Percentiles rank a stretch among this genome's conserved stretches.
These are phyloP conservation scores for Lagenaria siceraria DNA, from an alignment of 306 rosid genomes.

Conservation along the genomic window DNA sequence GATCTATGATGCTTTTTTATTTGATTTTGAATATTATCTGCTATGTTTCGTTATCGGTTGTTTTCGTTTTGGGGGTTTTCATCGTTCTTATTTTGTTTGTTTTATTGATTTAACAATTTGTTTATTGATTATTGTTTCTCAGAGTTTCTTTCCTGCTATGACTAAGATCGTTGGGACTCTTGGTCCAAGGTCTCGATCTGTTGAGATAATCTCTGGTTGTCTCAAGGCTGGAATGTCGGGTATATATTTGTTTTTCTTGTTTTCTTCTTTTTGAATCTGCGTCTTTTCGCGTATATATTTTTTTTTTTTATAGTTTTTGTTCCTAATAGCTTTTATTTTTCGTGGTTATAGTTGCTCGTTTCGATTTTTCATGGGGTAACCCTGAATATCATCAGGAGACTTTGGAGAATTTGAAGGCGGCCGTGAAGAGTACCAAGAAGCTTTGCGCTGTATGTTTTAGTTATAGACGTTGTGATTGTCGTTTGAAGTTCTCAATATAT, in stretches of 20 bases:
- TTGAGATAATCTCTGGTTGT: slow-evolving; percentile 60
- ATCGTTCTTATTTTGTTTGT: neutral
- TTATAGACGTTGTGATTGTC: neutral
- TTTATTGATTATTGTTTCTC: neutral
- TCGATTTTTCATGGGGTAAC: slow-evolving; percentile 87
- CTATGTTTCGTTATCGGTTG: neutral
- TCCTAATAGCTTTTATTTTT: neutral
- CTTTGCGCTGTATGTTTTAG: slow-evolving; percentile 82
- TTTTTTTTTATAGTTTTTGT: neutral
- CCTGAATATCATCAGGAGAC: slow-evolving; percentile 78
- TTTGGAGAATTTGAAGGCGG: slow-evolving; percentile 73
- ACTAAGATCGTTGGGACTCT: slow-evolving; percentile 96
- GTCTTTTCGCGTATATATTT: neutral
- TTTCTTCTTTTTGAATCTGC: neutral
- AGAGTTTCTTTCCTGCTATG: slow-evolving; percentile 84
- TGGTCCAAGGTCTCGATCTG: slow-evolving; percentile 83
- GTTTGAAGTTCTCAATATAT: neutral
- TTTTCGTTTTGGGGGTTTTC: neutral
- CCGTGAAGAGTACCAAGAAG: slow-evolving; percentile 77
- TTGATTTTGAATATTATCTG: neutral
- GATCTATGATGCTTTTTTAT: neutral
- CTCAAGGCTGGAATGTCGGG: slow-evolving; percentile 98
- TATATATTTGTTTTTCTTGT: neutral
- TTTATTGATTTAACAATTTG: neutral
- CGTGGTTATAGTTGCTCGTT: slow-evolving; percentile 73